A percentile compares a stretch with the other conserved stretches of the same genome.
Evolutionary conservation across 1,139 yeast species (phyloP).

Genomic region (Candida freyschussii): DNA sequence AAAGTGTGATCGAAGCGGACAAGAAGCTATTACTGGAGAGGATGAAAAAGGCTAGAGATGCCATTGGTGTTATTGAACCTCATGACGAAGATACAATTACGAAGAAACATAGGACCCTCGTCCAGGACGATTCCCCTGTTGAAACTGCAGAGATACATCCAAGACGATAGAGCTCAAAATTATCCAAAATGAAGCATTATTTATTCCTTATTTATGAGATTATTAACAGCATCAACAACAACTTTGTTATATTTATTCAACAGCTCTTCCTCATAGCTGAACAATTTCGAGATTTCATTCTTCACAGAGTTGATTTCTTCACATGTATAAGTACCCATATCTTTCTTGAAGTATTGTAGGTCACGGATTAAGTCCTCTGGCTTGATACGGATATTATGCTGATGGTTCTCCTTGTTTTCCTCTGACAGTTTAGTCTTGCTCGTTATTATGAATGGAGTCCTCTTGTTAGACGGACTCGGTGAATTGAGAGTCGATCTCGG

Average conservation of each 20-base stretch:
- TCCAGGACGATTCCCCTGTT: slow-evolving; percentile 28
- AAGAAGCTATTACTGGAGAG: slow-evolving; percentile 13
- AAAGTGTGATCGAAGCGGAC: slow-evolving; percentile 21
- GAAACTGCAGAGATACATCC: slow-evolving; percentile 35
- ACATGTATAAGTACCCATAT: slow-evolving; percentile 16
- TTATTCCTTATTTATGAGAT: slow-evolving; percentile 5
- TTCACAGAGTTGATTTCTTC: slow-evolving; percentile 20
- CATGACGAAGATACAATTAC: slow-evolving; percentile 1
- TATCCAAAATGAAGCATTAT: slow-evolving; percentile 2
- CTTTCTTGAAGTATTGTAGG: slow-evolving; percentile 17
- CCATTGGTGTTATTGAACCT: slow-evolving; percentile 3
- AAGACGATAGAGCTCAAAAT: slow-evolving; percentile 16
- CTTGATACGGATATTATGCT: no score
- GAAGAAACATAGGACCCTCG: slow-evolving; percentile 1
- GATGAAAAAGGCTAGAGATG: slow-evolving; percentile 8
- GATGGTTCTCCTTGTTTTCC: slow-evolving; percentile 13
- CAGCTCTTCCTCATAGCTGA: slow-evolving; percentile 19
- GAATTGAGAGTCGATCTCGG: slow-evolving; percentile 8
- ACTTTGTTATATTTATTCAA: slow-evolving; percentile 14
- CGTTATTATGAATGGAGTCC: slow-evolving; percentile 5
- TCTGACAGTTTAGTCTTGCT: slow-evolving; percentile 8
- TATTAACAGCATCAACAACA: slow-evolving; percentile 14
- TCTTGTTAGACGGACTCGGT: slow-evolving; percentile 7
- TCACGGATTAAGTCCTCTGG: slow-evolving; percentile 15
- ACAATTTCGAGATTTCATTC: slow-evolving; percentile 17